Conservation (phyloP, 2,329 filamentous ascomycete genomes). For the Ascochyta clinopodiicola region DNA sequence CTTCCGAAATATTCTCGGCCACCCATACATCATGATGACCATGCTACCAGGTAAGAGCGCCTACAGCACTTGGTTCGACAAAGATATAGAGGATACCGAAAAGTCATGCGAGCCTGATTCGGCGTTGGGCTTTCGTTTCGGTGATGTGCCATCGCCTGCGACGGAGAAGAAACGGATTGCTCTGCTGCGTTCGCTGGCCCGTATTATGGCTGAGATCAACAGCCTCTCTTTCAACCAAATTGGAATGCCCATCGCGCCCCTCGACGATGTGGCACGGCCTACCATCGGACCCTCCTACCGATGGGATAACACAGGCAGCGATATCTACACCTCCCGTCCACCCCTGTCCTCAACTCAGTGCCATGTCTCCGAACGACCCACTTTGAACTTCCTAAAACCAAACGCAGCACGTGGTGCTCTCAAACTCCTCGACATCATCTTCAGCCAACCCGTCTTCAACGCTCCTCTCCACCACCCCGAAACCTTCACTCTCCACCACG, state of each 20-base stretch:
- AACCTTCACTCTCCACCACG: constrained; percentile 30
- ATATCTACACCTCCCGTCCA: not conserved
- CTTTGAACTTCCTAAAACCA: too few relatives aligned
- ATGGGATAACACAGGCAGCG: not conserved
- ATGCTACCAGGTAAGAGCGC: constrained; percentile 17
- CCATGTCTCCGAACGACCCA: not conserved
- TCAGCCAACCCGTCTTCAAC: constrained; percentile 2
- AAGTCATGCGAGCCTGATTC: not conserved
- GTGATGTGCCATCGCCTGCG: not conserved
- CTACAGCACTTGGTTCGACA: constrained; percentile 20
- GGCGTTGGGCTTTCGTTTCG: not conserved
- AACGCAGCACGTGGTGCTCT: not conserved
- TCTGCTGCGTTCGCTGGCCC: constrained; percentile 23
- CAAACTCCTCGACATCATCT: constrained; percentile 3
- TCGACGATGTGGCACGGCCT: not conserved
- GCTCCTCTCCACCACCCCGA: not conserved
- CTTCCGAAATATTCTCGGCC: constrained; percentile 17
- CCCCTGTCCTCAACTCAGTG: not conserved
- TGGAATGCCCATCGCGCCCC: constrained; percentile 16
- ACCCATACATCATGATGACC: constrained; percentile 30
- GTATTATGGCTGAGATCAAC: constrained; percentile 14
- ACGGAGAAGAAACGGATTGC: constrained; percentile 17
- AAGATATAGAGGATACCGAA: not conserved
- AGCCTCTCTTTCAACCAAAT: constrained; percentile 19
- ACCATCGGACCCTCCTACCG: not conserved